phyloP scores from a whole-genome alignment of 2,329 filamentous ascomycete genomes.

The Cordyceps cicadae region DNA sequence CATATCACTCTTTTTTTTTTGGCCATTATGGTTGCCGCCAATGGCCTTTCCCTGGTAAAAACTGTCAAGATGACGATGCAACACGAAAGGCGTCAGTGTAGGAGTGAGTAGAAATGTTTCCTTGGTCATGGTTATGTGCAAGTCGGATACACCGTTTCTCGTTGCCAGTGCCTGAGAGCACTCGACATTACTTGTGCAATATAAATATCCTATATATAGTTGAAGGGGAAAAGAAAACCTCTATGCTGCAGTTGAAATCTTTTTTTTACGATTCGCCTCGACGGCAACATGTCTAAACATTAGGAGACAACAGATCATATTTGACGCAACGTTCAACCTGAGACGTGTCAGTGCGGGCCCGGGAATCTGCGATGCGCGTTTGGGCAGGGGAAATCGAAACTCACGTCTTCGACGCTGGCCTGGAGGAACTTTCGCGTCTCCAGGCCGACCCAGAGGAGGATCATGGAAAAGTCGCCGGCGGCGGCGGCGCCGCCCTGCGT shows the following conservation, averaged over 20 bases:
- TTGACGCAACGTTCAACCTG: conserved; percentile 83
- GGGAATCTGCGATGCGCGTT: background rate
- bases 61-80: too few relatives aligned
- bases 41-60: too few relatives aligned
- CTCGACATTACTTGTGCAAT: background rate
- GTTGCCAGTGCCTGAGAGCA: background rate
- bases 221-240: background rate
- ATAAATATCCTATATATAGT: background rate
- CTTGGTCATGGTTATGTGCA: too few relatives aligned
- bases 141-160: too few relatives aligned
- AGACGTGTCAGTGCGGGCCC: background rate
- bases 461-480: conserved; percentile 74
- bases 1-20: background rate
- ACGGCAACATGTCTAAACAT: conserved; percentile 49
- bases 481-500: conserved; percentile 64
- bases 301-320: conserved; percentile 80
- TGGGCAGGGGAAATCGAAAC: conserved; percentile 24
- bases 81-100: too few relatives aligned
- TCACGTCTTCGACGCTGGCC: conserved; percentile 78
- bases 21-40: too few relatives aligned
- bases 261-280: background rate
- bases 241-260: conserved; percentile 3
- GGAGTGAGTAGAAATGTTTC: too few relatives aligned
- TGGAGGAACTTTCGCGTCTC: conserved; percentile 85
- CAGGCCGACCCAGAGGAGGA: conserved; percentile 84